phyloP scores from a whole-genome alignment of 139 green algal species.

The Chlamydomonas incerta region DNA sequence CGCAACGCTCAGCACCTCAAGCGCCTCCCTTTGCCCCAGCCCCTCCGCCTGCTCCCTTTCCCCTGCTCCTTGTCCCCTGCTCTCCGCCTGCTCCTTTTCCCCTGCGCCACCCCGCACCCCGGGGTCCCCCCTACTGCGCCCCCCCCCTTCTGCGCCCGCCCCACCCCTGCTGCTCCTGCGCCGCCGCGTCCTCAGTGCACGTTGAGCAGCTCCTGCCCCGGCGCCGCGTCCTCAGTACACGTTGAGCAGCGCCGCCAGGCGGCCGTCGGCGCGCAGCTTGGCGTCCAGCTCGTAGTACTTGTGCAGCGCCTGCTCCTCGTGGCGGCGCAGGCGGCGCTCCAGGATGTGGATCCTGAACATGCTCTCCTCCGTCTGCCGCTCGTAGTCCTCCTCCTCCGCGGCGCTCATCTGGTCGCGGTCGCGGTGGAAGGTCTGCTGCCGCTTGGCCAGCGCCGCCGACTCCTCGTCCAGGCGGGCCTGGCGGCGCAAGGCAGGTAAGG shows the following conservation, averaged over 20 bases:
- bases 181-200: no score
- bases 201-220: no score
- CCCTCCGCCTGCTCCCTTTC: no score
- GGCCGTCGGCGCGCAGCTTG: constrained; percentile 75
- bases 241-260: constrained; percentile 69
- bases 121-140: no score
- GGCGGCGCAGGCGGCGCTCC: constrained; percentile 83
- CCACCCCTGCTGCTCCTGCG: no score
- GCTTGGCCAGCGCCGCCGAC: constrained; percentile 73
- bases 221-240: constrained; percentile 15
- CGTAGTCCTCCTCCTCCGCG: constrained; percentile 87
- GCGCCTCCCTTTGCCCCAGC: no score
- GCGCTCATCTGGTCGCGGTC: constrained; percentile 83
- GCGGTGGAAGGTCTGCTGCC: constrained; percentile 81
- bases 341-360: constrained; percentile 80
- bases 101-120: no score
- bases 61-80: no score
- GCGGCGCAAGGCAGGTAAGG: no score
- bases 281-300: constrained; percentile 90
- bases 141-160: no score
- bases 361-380: constrained; percentile 77
- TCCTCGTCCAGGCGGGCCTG: constrained; percentile 86
- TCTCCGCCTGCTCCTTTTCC: no score
- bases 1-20: no score
- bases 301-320: constrained; percentile 88